Conservation (phyloP, 129 eudicot genomes). For the Artemisia argyi region DNA sequence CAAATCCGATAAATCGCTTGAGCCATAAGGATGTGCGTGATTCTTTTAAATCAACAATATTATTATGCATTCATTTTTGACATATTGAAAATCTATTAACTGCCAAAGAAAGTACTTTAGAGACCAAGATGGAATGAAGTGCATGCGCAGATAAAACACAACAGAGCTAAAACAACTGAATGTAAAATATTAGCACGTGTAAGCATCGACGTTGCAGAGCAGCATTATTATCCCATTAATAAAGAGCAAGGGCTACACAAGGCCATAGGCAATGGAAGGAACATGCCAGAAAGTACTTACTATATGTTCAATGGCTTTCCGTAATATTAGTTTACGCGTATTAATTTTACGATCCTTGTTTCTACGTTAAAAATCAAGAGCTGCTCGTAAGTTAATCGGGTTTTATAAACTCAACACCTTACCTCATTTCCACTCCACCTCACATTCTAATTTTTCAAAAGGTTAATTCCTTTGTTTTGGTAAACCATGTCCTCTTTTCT, state of each 20-base stretch:
- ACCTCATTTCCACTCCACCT: no score
- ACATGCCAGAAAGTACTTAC: neutral
- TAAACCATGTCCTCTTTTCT: no score
- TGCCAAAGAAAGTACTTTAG: slow-evolving; percentile 39
- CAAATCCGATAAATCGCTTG: slow-evolving; percentile 84
- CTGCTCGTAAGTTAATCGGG: no score
- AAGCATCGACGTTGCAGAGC: neutral
- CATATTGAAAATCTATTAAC: slow-evolving; percentile 90
- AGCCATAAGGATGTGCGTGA: slow-evolving; percentile 79
- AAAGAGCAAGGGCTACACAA: neutral
- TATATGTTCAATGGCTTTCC: no score
- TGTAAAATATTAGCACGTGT: neutral
- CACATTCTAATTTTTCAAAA: no score
- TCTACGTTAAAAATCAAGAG: no score
- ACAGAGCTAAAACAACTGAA: no score
- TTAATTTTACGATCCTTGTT: no score
- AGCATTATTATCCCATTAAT: neutral
- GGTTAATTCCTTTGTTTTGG: no score
- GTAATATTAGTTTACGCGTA: no score
- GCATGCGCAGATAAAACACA: neutral
- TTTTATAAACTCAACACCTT: no score
- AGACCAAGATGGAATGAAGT: neutral
- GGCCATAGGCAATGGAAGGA: neutral
- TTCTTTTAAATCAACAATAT: slow-evolving; percentile 61
- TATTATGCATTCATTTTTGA: slow-evolving; percentile 82